Percentiles rank a stretch among this genome's conserved stretches.
phyloP scores from a whole-genome alignment of 1,139 yeast species.

The Saccharomyces hybrid region DNA sequence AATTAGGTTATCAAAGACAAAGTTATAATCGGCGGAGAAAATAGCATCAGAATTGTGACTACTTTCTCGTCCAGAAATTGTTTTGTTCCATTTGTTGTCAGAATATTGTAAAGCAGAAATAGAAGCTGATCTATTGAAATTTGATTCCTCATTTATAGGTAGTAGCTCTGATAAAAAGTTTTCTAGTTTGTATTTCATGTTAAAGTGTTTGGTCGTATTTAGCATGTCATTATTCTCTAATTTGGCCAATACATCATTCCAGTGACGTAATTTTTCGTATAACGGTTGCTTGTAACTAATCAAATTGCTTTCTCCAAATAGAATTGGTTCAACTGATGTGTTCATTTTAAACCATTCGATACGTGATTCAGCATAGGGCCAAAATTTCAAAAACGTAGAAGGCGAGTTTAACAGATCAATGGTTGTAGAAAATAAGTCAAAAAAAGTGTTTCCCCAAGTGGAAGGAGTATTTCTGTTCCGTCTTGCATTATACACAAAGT shows the following conservation, averaged over 20 bases:
- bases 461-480: slow-evolving; percentile 9
- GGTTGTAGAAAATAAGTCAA: slow-evolving; percentile 19
- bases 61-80: slow-evolving; percentile 10
- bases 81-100: slow-evolving; percentile 19
- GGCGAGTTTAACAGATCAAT: slow-evolving; percentile 25
- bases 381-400: slow-evolving; percentile 17
- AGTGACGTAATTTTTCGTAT: slow-evolving; percentile 25
- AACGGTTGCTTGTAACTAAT: slow-evolving; percentile 29
- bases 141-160: slow-evolving; percentile 29
- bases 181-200: slow-evolving; percentile 22
- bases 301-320: slow-evolving; percentile 20
- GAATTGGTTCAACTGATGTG: slow-evolving; percentile 11
- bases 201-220: slow-evolving; percentile 22
- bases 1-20: slow-evolving; percentile 18
- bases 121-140: slow-evolving; percentile 26
- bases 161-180: slow-evolving; percentile 28
- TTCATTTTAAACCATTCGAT: slow-evolving; percentile 26
- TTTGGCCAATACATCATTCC: slow-evolving; percentile 22
- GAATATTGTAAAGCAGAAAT: slow-evolving; percentile 15
- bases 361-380: slow-evolving; percentile 27
- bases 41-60: slow-evolving; percentile 13
- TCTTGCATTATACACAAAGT: slow-evolving; percentile 20
- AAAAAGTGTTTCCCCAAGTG: slow-evolving; percentile 19
- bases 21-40: slow-evolving; percentile 21
- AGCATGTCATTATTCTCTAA: slow-evolving; percentile 17